phyloP scores from a whole-genome alignment of 169 alveolate species.

The Plasmodium vivax region DNA sequence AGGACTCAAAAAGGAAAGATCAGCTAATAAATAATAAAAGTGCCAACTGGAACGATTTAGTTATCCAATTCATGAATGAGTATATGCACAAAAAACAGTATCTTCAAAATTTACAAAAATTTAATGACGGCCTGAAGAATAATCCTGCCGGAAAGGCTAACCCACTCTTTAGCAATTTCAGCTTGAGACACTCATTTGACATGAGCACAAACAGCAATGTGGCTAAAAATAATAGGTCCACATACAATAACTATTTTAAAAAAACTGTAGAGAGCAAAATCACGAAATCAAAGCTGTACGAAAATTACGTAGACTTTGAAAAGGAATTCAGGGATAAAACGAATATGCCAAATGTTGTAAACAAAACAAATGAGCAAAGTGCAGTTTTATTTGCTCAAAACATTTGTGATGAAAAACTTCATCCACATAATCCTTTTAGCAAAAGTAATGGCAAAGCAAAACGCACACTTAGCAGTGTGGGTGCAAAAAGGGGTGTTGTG shows the following conservation, averaged over 20 bases:
- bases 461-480: not conserved
- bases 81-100: constrained; percentile 13
- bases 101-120: not conserved
- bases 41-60: not conserved
- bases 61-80: not conserved
- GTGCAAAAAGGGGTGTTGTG: not conserved
- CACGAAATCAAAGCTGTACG: constrained; percentile 41
- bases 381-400: not conserved
- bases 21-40: not conserved
- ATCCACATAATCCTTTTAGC: not conserved
- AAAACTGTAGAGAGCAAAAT: not conserved
- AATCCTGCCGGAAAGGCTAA: not conserved
- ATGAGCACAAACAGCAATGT: not conserved
- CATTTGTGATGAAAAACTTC: not conserved
- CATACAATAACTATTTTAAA: not conserved
- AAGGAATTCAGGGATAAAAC: constrained; percentile 28
- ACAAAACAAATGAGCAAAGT: not conserved
- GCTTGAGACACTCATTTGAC: constrained; percentile 20
- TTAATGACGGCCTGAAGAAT: constrained; percentile 5
- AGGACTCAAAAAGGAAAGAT: not conserved
- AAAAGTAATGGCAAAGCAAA: not conserved
- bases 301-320: constrained; percentile 32
- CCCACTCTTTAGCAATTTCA: not conserved
- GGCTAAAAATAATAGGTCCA: not conserved
- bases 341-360: not conserved